Evolutionary conservation across 1,284 basidiomycete genomes (phyloP).

Genomic region (Laetiporus sulphureus): DNA sequence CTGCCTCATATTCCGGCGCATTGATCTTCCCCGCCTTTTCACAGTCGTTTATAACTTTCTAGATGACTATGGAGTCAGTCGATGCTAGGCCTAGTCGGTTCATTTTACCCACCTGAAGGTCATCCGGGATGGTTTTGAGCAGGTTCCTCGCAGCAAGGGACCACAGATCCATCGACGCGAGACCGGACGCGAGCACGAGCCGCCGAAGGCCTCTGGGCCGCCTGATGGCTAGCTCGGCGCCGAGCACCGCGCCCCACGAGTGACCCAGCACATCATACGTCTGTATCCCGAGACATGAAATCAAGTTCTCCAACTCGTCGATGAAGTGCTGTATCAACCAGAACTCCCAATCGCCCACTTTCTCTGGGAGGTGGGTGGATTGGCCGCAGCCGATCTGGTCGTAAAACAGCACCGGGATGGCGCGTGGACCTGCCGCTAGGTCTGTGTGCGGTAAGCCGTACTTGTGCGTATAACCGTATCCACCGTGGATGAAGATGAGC

Average conservation of each 20-base stretch:
- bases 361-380: constrained; percentile 36
- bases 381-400: constrained; percentile 42
- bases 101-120: constrained; percentile 26
- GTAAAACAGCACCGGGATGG: constrained; percentile 40
- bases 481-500: constrained; percentile 34
- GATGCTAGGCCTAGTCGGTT: background rate
- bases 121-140: constrained; percentile 30
- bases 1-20: constrained; percentile 37
- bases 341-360: constrained; percentile 27
- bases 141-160: constrained; percentile 23
- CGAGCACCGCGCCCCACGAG: constrained; percentile 48
- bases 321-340: constrained; percentile 43
- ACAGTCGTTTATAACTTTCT: constrained; percentile 39
- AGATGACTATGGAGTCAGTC: constrained; percentile 19
- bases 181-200: constrained; percentile 31
- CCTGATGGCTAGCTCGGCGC: constrained; percentile 22
- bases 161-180: constrained; percentile 26
- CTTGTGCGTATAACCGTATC: constrained; percentile 35
- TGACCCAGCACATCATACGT: constrained; percentile 40
- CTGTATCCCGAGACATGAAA: constrained; percentile 31
- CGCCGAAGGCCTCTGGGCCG: constrained; percentile 32
- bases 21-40: constrained; percentile 41
- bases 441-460: constrained; percentile 34
- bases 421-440: constrained; percentile 18
- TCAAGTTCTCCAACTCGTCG: constrained; percentile 39